These are phyloP conservation scores for Xanthoparmelia taractica DNA, from an alignment of 495 filamentous ascomycete genomes.

Conservation along the genomic window DNA sequence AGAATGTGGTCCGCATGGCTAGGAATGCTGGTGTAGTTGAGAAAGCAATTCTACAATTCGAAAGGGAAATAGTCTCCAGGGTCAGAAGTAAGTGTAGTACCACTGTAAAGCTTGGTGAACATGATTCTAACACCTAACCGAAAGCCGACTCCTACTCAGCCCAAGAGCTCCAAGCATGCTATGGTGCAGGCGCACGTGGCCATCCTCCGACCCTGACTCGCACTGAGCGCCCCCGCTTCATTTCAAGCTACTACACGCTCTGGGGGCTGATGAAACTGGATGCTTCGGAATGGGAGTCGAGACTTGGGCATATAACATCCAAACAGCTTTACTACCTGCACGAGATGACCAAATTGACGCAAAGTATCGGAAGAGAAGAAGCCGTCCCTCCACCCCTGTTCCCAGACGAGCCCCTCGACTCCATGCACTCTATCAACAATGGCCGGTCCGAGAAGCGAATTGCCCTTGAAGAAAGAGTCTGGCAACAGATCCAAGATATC, in stretches of 20 bases:
- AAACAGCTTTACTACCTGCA: constrained; percentile 15
- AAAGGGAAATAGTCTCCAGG: constrained; percentile 14
- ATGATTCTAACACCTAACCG: not conserved
- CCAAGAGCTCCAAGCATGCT: not conserved
- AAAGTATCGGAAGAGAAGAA: constrained; percentile 19
- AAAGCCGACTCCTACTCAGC: not conserved
- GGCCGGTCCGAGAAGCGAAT: constrained; percentile 9
- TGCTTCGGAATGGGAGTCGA: constrained; percentile 8
- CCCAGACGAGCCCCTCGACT: constrained; percentile 7
- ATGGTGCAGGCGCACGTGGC: constrained; percentile 1
- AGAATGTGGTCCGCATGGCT: constrained; percentile 11
- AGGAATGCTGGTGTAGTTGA: constrained; percentile 12
- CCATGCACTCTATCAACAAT: constrained; percentile 10
- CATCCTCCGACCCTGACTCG: constrained; percentile 16
- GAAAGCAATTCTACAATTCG: constrained; percentile 17
- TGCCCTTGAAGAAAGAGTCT: constrained; percentile 11
- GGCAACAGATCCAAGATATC: constrained; percentile 10
- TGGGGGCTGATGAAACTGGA: constrained; percentile 19
- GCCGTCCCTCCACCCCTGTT: constrained; percentile 5
- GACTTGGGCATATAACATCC: constrained; percentile 15
- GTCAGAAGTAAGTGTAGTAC: constrained; percentile 10
- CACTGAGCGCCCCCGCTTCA: constrained; percentile 16
- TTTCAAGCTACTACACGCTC: constrained; percentile 15
- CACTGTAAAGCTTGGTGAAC: not conserved
- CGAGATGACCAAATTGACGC: constrained; percentile 20